phyloP scores from a whole-genome alignment of 495 filamentous ascomycete genomes.

The Immersiella caudata region DNA sequence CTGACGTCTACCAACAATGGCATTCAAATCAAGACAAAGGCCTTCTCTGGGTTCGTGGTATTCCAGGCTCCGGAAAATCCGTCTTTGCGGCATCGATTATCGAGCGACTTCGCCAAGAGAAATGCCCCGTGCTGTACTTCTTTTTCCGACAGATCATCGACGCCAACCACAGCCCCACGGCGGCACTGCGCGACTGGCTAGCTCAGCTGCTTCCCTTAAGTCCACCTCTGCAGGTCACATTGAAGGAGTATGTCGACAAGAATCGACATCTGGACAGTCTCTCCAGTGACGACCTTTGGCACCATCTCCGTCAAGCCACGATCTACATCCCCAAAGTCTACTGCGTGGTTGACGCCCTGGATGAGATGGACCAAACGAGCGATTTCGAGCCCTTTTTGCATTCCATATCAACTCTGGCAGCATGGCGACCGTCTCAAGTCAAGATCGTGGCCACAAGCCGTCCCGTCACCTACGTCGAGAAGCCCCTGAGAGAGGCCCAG shows the following conservation, averaged over 20 bases:
- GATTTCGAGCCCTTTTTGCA: constrained; percentile 45
- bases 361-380: constrained; percentile 38
- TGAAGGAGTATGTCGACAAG: constrained; percentile 31
- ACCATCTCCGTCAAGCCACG: constrained; percentile 33
- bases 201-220: constrained; percentile 46
- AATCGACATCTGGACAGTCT: constrained; percentile 25
- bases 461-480: constrained; percentile 40
- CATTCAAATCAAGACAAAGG: constrained; percentile 37
- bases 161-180: constrained; percentile 48
- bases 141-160: constrained; percentile 59
- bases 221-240: constrained; percentile 38
- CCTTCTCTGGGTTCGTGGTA: constrained; percentile 53
- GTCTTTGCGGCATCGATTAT: constrained; percentile 50
- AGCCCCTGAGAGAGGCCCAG: constrained; percentile 19
- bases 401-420: constrained; percentile 37
- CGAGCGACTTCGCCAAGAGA: constrained; percentile 33
- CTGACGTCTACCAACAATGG: constrained; percentile 47
- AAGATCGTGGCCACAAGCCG: constrained; percentile 52
- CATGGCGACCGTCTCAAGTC: constrained; percentile 41
- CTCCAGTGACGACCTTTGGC: constrained; percentile 28
- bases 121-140: constrained; percentile 51
- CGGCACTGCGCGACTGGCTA: constrained; percentile 51
- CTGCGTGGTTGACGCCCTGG: constrained; percentile 53
- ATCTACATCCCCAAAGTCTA: constrained; percentile 41
- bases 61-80: constrained; percentile 56